Percentiles rank a stretch among this genome's conserved stretches.
These are phyloP conservation scores for Mortierella sp. DNA, from an alignment of 371 early-diverging fungal genomes.

Conservation along the genomic window DNA sequence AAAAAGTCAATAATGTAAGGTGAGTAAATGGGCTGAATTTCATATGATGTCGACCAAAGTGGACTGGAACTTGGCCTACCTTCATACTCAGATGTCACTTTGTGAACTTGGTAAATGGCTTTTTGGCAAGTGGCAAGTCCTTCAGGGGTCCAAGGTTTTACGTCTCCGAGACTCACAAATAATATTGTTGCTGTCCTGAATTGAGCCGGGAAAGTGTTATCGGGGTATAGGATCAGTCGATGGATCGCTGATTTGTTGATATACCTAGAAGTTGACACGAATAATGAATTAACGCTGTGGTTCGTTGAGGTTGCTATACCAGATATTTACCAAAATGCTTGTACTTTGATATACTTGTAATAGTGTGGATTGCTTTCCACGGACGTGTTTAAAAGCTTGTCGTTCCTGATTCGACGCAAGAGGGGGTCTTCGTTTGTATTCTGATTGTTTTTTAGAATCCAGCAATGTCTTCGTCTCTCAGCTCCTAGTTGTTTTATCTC, in stretches of 20 bases:
- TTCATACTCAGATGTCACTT: slow-evolving; percentile 63
- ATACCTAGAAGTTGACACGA: slow-evolving; percentile 43
- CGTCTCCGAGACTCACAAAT: slow-evolving; percentile 69
- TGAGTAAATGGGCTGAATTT: background rate
- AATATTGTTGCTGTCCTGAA: slow-evolving; percentile 72
- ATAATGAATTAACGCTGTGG: slow-evolving; percentile 15
- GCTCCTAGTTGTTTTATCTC: slow-evolving; percentile 12
- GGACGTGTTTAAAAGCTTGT: slow-evolving; percentile 26
- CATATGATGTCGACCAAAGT: too few species aligned
- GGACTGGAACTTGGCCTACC: slow-evolving; percentile 31
- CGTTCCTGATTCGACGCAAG: slow-evolving; percentile 32
- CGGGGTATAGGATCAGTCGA: slow-evolving; percentile 63
- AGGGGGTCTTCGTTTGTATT: slow-evolving; percentile 22
- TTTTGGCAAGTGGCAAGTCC: slow-evolving; percentile 62
- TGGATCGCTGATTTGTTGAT: slow-evolving; percentile 67
- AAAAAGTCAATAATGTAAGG: background rate
- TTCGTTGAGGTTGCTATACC: background rate
- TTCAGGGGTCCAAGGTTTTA: slow-evolving; percentile 61
- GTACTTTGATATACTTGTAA: slow-evolving; percentile 54
- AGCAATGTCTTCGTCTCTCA: slow-evolving; percentile 61
- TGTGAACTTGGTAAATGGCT: slow-evolving; percentile 57
- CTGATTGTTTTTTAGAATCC: slow-evolving; percentile 54
- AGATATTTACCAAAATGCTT: too few species aligned
- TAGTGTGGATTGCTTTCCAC: slow-evolving; percentile 62
- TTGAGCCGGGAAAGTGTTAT: slow-evolving; percentile 66